Evolutionary conservation across 2,329 filamentous ascomycete species (phyloP), one percentile per base, ranked within the genome.

Genomic region (Fusarium poae): DNA sequence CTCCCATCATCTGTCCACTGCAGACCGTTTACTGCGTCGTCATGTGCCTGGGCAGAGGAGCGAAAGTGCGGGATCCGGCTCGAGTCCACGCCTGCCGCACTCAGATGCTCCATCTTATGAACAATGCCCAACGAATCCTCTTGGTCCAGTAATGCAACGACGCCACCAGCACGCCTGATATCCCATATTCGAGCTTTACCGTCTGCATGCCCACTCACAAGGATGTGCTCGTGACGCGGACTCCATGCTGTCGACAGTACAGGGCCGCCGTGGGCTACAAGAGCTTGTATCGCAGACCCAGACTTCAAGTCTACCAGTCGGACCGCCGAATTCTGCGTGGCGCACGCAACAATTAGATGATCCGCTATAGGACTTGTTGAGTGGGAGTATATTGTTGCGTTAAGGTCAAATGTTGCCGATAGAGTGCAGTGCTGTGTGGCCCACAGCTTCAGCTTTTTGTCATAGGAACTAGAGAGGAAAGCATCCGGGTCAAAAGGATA

Each of bases 171-270:
- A 32, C 92, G 89, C 5, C 95, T 86, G 27, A 97, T 87, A 77
- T 98, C 95, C 90, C 95, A 98, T 35, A 97, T 83, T 23, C 94
- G 88, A 4, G 94, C 89, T 12, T 89, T 91, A 21, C 94, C 94
- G 76, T 98, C 94, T 1, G 90, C 88, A n/a, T 93, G 92, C 1
- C 92, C 93, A 51, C 92, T 95, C 12, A 91, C 92, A 4, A 98
- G 85, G 6, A 97, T 83, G 74, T 97, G 88, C 46, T 94, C 92
- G 48, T 91, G 84, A 7, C 88, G 86, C 0, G 94, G 94, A 58
- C 92, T 95, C 96, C 96, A 98, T 6, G 89, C 86, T 1, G 92
- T 84, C 0, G 90, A 87, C 7, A 93, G 80, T 2, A 93, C 85
- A 7, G 90, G 88, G 0, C 89, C 89, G 37, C 87, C 86, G 67